Evolutionary conservation across 148 eudicot genomes (phyloP).

Genomic region (Nyssa sinensis): DNA sequence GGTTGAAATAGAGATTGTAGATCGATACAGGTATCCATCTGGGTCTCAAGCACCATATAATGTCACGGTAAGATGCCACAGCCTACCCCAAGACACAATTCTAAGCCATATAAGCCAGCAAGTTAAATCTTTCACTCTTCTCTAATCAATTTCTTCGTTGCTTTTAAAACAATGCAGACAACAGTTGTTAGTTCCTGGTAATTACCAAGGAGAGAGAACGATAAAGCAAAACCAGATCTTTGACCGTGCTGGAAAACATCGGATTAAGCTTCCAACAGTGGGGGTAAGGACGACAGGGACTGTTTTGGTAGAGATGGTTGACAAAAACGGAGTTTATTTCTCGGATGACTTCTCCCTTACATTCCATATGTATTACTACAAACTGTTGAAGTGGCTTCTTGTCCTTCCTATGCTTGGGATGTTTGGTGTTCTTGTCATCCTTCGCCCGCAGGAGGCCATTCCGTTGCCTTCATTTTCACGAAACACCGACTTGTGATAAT

Average conservation of each 20-base stretch:
- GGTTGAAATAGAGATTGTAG: conserved; percentile 90
- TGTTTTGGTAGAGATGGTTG: conserved; percentile 86
- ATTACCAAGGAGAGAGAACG: conserved; percentile 91
- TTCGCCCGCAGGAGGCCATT: conserved; percentile 81
- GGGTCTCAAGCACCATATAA: conserved; percentile 93
- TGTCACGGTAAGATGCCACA: conserved; percentile 67
- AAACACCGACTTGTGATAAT: conserved; percentile 66
- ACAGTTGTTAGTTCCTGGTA: conserved; percentile 89
- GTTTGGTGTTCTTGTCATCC: conserved; percentile 84
- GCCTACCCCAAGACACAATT: background rate
- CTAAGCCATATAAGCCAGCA: background rate
- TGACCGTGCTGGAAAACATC: conserved; percentile 61
- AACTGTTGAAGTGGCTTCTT: conserved; percentile 86
- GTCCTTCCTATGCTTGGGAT: conserved; percentile 94
- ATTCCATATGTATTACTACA: conserved; percentile 91
- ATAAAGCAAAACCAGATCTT: conserved; percentile 66
- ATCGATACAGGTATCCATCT: conserved; percentile 74
- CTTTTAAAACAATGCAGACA: conserved; percentile 40
- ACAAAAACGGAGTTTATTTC: conserved; percentile 73
- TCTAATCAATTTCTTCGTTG: background rate
- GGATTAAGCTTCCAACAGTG: conserved; percentile 90
- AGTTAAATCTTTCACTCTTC: background rate
- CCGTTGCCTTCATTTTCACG: conserved; percentile 93
- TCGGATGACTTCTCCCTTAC: conserved; percentile 88
- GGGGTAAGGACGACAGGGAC: conserved; percentile 84